Conservation (phyloP, 129 eudicot species). For the carrot (Daucus carota) region DNA sequence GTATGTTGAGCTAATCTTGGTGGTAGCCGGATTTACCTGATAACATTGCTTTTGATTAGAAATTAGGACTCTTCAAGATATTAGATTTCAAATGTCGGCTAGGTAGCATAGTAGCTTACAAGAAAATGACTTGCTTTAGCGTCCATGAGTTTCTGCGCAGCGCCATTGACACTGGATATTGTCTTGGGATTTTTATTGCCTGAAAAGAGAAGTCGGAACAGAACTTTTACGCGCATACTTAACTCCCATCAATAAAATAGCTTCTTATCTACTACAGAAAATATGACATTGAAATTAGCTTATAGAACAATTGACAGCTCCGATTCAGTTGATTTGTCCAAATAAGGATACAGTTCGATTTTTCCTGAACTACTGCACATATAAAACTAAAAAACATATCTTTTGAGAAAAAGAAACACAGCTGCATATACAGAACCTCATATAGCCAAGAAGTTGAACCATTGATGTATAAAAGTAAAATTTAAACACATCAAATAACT, state of each 20-base stretch:
- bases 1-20: slow-evolving; percentile 17
- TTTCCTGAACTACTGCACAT: not conserved
- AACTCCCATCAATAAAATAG: not conserved
- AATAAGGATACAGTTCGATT: not conserved
- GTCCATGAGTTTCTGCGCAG: slow-evolving; percentile 26
- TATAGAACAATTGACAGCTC: not conserved
- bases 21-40: slow-evolving; percentile 35
- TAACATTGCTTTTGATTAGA: not conserved
- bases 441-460: not conserved
- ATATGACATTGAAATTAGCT: not conserved
- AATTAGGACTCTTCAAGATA: not conserved
- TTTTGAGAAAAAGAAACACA: not conserved
- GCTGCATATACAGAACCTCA: not conserved
- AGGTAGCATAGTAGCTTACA: slow-evolving; percentile 28
- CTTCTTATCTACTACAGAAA: not conserved
- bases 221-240: not conserved
- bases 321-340: too few species aligned
- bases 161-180: slow-evolving; percentile 19
- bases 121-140: slow-evolving; percentile 25
- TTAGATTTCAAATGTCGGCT: not conserved
- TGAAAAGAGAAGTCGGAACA: slow-evolving; percentile 8
- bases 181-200: slow-evolving; percentile 28
- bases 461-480: not conserved
- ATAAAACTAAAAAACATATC: not conserved
- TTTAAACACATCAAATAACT: not conserved